Conservation (phyloP, 139 green algal species). For the Desmodesmus armatus region DNA sequence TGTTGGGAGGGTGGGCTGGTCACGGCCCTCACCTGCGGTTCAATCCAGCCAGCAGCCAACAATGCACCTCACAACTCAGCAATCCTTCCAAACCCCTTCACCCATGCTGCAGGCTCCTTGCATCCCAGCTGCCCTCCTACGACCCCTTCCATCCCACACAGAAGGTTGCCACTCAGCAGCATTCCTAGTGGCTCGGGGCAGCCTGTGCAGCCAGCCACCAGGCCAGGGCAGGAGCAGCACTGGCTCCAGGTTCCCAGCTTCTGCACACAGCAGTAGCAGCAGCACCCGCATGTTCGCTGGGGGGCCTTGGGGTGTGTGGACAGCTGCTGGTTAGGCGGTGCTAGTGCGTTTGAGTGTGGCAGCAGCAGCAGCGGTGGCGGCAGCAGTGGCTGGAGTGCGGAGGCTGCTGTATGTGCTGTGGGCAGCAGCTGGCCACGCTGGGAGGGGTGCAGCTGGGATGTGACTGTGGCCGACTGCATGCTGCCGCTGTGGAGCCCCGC, state of each 20-base stretch:
- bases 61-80: not conserved
- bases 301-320: too few species aligned
- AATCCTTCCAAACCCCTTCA: not conserved
- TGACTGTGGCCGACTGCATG: too few species aligned
- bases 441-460: not conserved
- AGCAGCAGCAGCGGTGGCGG: not conserved
- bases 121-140: slow-evolving; percentile 1
- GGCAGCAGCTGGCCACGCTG: not conserved
- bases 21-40: not conserved
- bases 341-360: not conserved
- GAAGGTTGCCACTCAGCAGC: not conserved
- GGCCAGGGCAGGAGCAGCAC: not conserved
- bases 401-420: not conserved
- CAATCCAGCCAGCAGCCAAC: not conserved
- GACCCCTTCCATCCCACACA: not conserved
- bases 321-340: not conserved
- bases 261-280: not conserved
- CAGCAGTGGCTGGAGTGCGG: not conserved
- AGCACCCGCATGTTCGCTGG: not conserved
- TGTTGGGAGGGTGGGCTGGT: not conserved
- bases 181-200: too few species aligned
- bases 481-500: not conserved
- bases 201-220: not conserved
- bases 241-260: not conserved
- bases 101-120: not conserved